phyloP scores from a whole-genome alignment of 441 rosid genomes.

The Lepidium campestre region DNA sequence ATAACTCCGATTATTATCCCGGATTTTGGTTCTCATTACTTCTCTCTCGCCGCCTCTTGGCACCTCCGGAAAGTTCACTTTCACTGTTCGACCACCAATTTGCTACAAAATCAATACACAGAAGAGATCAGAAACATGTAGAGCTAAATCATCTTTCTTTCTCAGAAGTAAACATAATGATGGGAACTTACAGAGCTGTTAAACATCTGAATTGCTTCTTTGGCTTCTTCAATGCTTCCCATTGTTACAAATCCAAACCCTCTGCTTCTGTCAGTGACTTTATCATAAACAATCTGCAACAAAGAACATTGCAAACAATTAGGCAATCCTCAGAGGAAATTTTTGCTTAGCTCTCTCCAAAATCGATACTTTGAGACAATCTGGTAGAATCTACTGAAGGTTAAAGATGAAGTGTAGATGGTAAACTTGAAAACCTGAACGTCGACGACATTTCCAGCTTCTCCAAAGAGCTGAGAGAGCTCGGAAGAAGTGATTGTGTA shows the following conservation, averaged over 20 bases:
- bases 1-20: constrained; percentile 42
- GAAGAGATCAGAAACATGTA: neutral
- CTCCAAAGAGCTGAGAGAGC: constrained; percentile 52
- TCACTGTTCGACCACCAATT: constrained; percentile 73
- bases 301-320: neutral
- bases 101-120: constrained; percentile 41
- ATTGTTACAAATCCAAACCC: constrained; percentile 87
- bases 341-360: neutral
- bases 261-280: constrained; percentile 90
- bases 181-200: constrained; percentile 65
- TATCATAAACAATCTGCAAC: constrained; percentile 66
- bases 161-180: neutral
- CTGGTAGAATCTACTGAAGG: neutral
- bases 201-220: constrained; percentile 72
- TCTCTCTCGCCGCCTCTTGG: constrained; percentile 87
- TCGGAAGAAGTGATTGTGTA: constrained; percentile 65
- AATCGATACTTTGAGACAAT: neutral
- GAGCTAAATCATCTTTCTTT: neutral
- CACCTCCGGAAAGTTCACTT: constrained; percentile 88
- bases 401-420: neutral
- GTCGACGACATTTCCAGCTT: constrained; percentile 66
- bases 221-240: constrained; percentile 73
- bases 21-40: constrained; percentile 51
- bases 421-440: constrained; percentile 50
- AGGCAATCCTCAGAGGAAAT: neutral